Conservation (phyloP, 2,329 filamentous ascomycete genomes). For the Penicillium verrucosum region DNA sequence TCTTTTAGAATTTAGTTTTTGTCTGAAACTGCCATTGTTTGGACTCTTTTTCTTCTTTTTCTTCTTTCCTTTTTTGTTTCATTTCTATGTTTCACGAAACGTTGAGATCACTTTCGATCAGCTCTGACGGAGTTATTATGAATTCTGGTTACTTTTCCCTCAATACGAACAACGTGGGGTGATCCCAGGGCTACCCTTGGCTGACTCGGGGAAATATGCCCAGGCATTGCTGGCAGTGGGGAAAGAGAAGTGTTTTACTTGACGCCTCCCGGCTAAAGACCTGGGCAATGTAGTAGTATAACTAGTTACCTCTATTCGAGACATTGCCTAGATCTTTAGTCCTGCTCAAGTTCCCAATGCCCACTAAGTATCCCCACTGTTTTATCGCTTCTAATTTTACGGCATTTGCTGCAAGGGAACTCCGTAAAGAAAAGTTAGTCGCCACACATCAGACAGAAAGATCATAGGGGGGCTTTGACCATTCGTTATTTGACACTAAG, state of each 20-base stretch:
- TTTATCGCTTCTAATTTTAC: neutral
- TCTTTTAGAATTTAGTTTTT: neutral
- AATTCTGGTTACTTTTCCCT: neutral
- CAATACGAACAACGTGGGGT: constrained; percentile 1
- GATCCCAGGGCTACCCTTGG: neutral
- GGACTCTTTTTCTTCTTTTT: neutral
- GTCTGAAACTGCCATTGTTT: constrained; percentile 1
- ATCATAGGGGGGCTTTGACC: neutral
- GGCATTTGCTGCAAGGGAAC: neutral
- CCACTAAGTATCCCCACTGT: neutral
- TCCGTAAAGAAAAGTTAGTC: neutral
- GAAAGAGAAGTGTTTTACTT: neutral
- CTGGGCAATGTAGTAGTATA: neutral
- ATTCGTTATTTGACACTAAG: constrained; percentile 10
- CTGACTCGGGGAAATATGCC: neutral
- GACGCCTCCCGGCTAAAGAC: neutral
- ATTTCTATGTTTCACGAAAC: neutral
- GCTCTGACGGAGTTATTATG: neutral
- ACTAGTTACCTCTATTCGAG: neutral
- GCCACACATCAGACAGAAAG: constrained; percentile 1
- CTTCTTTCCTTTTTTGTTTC: neutral
- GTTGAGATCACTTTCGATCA: neutral
- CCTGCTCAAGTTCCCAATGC: neutral
- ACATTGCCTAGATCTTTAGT: neutral
- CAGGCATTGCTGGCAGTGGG: neutral